Evolutionary conservation across 805 yeast species (phyloP).

Genomic region (Candida bentonensis): DNA sequence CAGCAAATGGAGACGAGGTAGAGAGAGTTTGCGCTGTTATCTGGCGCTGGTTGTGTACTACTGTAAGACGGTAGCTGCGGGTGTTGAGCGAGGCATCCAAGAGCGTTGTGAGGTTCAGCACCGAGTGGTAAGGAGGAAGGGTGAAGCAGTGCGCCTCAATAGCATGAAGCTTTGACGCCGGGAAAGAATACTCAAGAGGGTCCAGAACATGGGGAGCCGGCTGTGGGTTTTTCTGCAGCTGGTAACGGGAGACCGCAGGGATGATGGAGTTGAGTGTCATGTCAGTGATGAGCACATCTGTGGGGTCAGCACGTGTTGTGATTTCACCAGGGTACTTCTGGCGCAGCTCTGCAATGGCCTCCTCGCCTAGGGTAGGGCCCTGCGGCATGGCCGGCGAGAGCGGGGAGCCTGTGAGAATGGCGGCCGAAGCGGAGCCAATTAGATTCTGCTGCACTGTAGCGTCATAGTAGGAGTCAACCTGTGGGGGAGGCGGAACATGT

Average conservation of each 20-base stretch:
- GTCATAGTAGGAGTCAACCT: background rate
- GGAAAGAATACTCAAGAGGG: background rate
- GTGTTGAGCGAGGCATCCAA: conserved; percentile 1
- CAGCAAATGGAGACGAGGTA: background rate
- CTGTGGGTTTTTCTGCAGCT: conserved; percentile 1
- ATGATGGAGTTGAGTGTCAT: background rate
- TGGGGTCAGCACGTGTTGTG: background rate
- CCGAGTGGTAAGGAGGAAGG: background rate
- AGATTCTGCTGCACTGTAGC: background rate
- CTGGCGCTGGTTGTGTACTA: conserved; percentile 1
- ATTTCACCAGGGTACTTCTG: background rate
- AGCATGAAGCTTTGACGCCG: background rate
- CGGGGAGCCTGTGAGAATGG: background rate
- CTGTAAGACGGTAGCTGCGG: background rate
- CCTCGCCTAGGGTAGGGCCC: background rate
- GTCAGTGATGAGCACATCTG: background rate
- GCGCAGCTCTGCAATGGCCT: background rate
- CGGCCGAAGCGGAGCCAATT: background rate
- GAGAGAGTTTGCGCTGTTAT: background rate
- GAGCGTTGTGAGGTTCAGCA: background rate
- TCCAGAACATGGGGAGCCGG: background rate
- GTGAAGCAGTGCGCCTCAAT: conserved; percentile 1
- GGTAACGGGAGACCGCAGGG: background rate
- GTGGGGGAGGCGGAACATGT: background rate
- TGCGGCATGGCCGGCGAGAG: background rate